Evolutionary conservation across 768 basidiomycete genomes (phyloP), one percentile per base, ranked within the genome.

Genomic region (Termitomyces sp.): DNA sequence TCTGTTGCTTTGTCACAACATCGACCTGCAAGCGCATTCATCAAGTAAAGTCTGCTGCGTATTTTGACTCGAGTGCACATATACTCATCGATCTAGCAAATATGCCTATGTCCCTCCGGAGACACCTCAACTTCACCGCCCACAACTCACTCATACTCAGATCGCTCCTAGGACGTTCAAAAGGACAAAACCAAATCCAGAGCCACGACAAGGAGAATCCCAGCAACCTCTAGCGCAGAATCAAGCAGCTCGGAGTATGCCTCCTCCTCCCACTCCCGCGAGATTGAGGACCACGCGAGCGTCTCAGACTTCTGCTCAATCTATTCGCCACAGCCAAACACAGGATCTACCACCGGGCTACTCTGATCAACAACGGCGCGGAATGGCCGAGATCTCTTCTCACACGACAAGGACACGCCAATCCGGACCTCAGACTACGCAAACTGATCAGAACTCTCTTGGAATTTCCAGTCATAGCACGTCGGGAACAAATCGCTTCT

Each of bases 51-150:
- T 54, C 51, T 40, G 26, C 26, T 13, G 24, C 12, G n/a, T 52
- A 20, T 72, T 65, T 20, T 50, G 30, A 44, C 30, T 34, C 24
- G n/a, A 55, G 8, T 16, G 51, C 49, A 62, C 67, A 66, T 71
- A 65, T 67, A 63, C 50, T 68, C 30, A 64, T 55, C 30, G 26
- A 53, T 52, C 46, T 18, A 92, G 90, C 58, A 82, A 87, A 70
- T 92, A 84, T 67, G 82, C 83, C n/a, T 91, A 88, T 68, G 72
- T 69, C 5, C 80, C 80, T 24, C 77, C 81, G 24, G 74, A 76
- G 20, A 76, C 74, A 34, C 69, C 77, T 43, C 80, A 77, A 57
- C 69, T 67, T 52, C 76, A 75, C 36, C 63, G 71, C 2, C 74
- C 75, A 18, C 70, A 69, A 34, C 66, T 77, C 22, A 71, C 79